Conservation (phyloP, 345 rosid genomes). For the Chamaenerion angustifolium region DNA sequence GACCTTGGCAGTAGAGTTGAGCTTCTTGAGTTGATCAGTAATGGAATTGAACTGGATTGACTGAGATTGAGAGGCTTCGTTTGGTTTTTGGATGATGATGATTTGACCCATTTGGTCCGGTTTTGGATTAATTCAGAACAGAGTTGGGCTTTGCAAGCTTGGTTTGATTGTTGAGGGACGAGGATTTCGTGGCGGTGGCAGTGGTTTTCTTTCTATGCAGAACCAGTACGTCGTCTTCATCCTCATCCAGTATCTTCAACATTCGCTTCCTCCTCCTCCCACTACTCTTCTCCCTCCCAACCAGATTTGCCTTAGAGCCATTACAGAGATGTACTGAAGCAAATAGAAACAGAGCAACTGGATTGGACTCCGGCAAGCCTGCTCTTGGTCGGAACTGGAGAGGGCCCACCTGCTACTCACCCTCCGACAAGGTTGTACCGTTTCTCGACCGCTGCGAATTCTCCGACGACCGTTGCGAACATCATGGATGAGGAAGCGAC, state of each 20-base stretch:
- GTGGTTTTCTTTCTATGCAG: slow-evolving; percentile 31
- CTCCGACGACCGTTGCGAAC: too few relatives aligned
- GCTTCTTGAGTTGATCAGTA: slow-evolving; percentile 4
- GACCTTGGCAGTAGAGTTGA: slow-evolving; percentile 12
- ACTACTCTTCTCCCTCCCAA: neutral
- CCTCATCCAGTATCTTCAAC: slow-evolving; percentile 12
- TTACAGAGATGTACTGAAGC: too few relatives aligned
- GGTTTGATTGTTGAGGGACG: slow-evolving; percentile 36
- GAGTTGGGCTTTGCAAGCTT: slow-evolving; percentile 14
- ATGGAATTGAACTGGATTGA: slow-evolving; percentile 8
- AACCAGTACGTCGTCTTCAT: slow-evolving; percentile 12
- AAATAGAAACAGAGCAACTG: too few relatives aligned
- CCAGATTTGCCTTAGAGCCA: neutral
- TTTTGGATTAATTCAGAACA: slow-evolving; percentile 25
- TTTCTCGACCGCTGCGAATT: too few relatives aligned
- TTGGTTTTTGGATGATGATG: slow-evolving; percentile 27
- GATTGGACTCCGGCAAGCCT: too few relatives aligned
- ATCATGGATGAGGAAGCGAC: too few relatives aligned
- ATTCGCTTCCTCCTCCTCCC: neutral
- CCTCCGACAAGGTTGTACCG: too few relatives aligned
- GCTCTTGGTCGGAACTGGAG: too few relatives aligned
- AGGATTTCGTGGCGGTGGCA: slow-evolving; percentile 3
- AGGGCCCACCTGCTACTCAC: too few relatives aligned
- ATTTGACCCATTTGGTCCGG: slow-evolving; percentile 30
- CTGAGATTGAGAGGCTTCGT: slow-evolving; percentile 34